These are phyloP conservation scores for Aspergillus novofumigatus DNA, from an alignment of 2,329 filamentous ascomycete genomes.

Conservation along the genomic window DNA sequence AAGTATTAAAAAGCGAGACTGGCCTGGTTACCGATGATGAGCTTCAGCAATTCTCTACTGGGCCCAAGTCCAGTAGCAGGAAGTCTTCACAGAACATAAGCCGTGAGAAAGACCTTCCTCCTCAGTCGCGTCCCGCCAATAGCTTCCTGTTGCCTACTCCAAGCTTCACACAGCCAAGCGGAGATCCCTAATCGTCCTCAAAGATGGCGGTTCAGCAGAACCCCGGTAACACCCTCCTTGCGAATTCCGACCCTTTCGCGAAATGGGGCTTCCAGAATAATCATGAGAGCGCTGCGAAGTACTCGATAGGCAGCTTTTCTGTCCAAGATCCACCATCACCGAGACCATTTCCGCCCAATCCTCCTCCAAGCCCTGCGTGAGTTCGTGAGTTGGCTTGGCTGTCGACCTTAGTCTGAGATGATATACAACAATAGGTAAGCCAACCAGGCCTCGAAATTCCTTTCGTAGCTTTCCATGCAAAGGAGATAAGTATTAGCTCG, in stretches of 20 bases:
- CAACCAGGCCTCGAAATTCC: background rate
- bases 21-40: background rate
- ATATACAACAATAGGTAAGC: background rate
- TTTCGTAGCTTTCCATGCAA: background rate
- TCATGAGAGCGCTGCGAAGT: background rate
- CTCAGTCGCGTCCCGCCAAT: background rate
- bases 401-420: background rate
- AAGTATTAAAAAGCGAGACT: constrained; percentile 1
- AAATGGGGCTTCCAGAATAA: background rate
- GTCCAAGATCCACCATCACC: constrained; percentile 27
- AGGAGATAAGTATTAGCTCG: background rate
- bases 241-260: background rate
- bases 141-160: background rate
- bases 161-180: background rate
- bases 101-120: background rate
- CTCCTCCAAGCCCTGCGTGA: constrained; percentile 38
- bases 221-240: too few species aligned
- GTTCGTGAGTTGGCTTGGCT: background rate
- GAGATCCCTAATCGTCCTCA: background rate
- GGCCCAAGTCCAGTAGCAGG: background rate
- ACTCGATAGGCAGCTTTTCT: constrained; percentile 4
- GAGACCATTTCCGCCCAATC: constrained; percentile 36
- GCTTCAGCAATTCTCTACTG: background rate
- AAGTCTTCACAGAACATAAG: background rate
- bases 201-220: background rate